Conservation (phyloP, 345 rosid genomes). For the Viola odorata region DNA sequence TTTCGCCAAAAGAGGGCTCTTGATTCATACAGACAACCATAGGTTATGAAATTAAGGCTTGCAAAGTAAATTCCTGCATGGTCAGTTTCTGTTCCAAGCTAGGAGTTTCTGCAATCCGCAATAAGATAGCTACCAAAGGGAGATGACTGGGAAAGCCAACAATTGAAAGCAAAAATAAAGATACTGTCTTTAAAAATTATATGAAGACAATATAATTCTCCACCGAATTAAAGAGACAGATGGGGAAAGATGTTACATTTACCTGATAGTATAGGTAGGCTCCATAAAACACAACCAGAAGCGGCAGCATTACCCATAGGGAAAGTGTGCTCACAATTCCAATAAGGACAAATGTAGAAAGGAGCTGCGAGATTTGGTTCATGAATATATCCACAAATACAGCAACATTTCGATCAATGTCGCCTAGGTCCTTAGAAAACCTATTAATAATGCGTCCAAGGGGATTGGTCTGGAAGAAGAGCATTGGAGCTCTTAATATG, state of each 20-base stretch:
- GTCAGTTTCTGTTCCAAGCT: not conserved
- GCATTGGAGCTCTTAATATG: slow-evolving; percentile 95
- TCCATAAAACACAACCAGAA: slow-evolving; percentile 80
- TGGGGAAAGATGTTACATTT: not conserved
- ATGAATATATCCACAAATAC: slow-evolving; percentile 68
- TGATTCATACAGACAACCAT: too few species aligned
- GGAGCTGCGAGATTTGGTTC: slow-evolving; percentile 76
- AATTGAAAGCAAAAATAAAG: too few species aligned
- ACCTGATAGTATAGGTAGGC: slow-evolving; percentile 96
- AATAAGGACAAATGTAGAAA: slow-evolving; percentile 85
- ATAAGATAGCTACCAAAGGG: too few species aligned
- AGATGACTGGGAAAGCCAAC: too few species aligned
- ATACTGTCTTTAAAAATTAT: too few species aligned
- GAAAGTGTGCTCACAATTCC: slow-evolving; percentile 98
- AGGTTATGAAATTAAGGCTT: too few species aligned
- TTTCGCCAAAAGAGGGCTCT: too few species aligned
- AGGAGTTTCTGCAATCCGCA: too few species aligned
- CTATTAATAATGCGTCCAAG: slow-evolving; percentile 90
- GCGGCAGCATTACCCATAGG: slow-evolving; percentile 96
- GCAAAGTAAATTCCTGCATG: not conserved
- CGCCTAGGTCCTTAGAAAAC: slow-evolving; percentile 95
- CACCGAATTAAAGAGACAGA: not conserved
- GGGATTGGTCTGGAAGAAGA: slow-evolving; percentile 95
- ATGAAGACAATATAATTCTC: not conserved
- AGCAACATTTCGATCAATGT: slow-evolving; percentile 86